Percentiles rank a stretch among this genome's conserved stretches.
phyloP scores from a whole-genome alignment of 1,139 yeast species.

The Suhomyces yuchorum region DNA sequence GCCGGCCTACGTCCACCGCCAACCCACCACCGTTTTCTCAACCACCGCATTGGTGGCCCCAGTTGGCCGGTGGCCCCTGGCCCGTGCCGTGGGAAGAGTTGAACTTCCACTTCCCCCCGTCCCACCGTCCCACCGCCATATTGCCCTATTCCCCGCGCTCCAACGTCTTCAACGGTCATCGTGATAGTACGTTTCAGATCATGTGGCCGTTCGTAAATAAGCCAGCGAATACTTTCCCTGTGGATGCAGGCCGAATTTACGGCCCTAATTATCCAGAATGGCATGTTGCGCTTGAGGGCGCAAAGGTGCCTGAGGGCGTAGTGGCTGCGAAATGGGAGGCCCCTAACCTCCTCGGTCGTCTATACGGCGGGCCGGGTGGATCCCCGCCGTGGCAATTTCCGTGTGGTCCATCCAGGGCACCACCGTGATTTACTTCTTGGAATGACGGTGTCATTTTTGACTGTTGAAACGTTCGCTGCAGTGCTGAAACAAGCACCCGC shows the following conservation, averaged over 20 bases:
- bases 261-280: slow-evolving; percentile 1
- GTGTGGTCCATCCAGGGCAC: too few species aligned
- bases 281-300: slow-evolving; percentile 6
- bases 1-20: not conserved
- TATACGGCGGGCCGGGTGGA: not conserved
- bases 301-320: not conserved
- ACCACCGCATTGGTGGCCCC: too few species aligned
- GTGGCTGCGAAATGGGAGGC: slow-evolving; percentile 7
- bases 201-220: slow-evolving; percentile 9
- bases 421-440: too few species aligned
- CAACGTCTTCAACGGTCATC: slow-evolving; percentile 7
- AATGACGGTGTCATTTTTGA: not conserved
- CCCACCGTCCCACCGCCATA: not conserved
- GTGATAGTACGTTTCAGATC: slow-evolving; percentile 5
- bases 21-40: not conserved
- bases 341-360: not conserved
- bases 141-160: not conserved
- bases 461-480: slow-evolving; percentile 4
- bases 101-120: too few species aligned
- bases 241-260: not conserved
- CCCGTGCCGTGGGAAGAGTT: too few species aligned
- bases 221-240: slow-evolving; percentile 3
- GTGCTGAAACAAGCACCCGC: not conserved
- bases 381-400: not conserved
- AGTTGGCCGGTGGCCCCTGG: too few species aligned